A percentile compares a stretch with the other conserved stretches of the same genome.
phyloP scores from a whole-genome alignment of 805 yeast genomes.

The Ogataea methylovora region DNA sequence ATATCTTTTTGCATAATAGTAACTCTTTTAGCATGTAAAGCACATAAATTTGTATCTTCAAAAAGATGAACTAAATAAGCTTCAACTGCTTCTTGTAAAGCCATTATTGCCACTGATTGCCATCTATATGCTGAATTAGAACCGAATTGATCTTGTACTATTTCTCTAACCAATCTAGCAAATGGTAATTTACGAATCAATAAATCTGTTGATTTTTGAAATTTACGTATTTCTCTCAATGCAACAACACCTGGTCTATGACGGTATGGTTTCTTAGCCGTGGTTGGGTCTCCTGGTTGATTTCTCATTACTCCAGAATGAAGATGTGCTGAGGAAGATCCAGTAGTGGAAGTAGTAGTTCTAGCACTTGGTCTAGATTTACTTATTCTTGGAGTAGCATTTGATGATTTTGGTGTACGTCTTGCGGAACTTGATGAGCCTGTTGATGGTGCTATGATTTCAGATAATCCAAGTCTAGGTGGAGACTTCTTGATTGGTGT shows the following conservation, averaged over 20 bases:
- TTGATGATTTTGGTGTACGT: too few relatives aligned
- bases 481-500: background rate
- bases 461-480: too few relatives aligned
- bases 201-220: slow-evolving; percentile 61
- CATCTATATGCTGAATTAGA: slow-evolving; percentile 55
- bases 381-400: background rate
- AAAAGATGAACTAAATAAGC: slow-evolving; percentile 66
- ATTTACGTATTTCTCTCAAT: slow-evolving; percentile 57
- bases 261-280: slow-evolving; percentile 21
- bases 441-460: too few relatives aligned
- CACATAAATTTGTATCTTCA: slow-evolving; percentile 73
- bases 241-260: slow-evolving; percentile 63
- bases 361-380: slow-evolving; percentile 2
- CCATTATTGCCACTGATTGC: slow-evolving; percentile 73
- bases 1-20: slow-evolving; percentile 81
- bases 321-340: background rate
- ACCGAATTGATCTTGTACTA: slow-evolving; percentile 54
- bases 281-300: slow-evolving; percentile 48
- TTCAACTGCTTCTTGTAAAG: slow-evolving; percentile 76
- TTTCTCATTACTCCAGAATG: slow-evolving; percentile 35
- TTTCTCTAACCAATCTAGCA: slow-evolving; percentile 69
- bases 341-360: background rate
- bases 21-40: slow-evolving; percentile 76
- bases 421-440: too few relatives aligned
- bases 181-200: slow-evolving; percentile 68